Conservation (phyloP, 2,329 filamentous ascomycete genomes). For the Simplicillium aogashimaense region DNA sequence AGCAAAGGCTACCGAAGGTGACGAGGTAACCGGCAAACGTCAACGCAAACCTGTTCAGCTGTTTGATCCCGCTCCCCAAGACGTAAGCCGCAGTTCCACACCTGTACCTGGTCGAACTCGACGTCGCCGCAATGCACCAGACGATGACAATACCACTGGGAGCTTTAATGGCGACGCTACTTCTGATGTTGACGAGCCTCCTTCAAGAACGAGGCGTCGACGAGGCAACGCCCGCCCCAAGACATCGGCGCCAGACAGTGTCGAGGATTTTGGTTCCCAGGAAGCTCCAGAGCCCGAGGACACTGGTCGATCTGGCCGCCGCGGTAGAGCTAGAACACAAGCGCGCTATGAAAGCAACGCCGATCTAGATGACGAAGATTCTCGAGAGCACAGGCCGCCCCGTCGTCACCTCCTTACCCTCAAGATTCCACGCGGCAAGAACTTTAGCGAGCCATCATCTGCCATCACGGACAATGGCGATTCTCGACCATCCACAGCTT, state of each 20-base stretch:
- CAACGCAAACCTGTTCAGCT: constrained; percentile 40
- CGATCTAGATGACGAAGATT: constrained; percentile 10
- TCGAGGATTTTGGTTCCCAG: constrained; percentile 17
- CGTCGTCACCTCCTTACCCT: constrained; percentile 23
- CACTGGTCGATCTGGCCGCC: constrained; percentile 8
- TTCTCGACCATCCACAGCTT: constrained; percentile 40
- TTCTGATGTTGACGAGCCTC: constrained; percentile 19
- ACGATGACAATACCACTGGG: constrained; percentile 16
- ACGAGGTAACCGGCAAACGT: constrained; percentile 41
- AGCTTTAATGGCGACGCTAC: constrained; percentile 23
- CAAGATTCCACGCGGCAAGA: constrained; percentile 30
- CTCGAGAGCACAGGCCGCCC: constrained; percentile 15
- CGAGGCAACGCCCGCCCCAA: constrained; percentile 1
- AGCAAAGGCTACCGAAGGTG: constrained; percentile 47
- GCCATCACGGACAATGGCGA: constrained; percentile 31
- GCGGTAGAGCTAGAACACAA: constrained; percentile 6
- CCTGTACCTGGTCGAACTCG: constrained; percentile 27
- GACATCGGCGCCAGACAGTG: constrained; percentile 11
- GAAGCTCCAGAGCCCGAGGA: constrained; percentile 13
- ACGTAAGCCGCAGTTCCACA: constrained; percentile 41
- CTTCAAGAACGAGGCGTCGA: constrained; percentile 6
- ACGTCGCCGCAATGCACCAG: constrained; percentile 17
- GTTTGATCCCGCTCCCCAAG: constrained; percentile 40
- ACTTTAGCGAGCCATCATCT: constrained; percentile 25
- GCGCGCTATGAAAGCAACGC: constrained; percentile 4